phyloP scores from a whole-genome alignment of 768 basidiomycete species.

The Phaeotremella skinneri region DNA sequence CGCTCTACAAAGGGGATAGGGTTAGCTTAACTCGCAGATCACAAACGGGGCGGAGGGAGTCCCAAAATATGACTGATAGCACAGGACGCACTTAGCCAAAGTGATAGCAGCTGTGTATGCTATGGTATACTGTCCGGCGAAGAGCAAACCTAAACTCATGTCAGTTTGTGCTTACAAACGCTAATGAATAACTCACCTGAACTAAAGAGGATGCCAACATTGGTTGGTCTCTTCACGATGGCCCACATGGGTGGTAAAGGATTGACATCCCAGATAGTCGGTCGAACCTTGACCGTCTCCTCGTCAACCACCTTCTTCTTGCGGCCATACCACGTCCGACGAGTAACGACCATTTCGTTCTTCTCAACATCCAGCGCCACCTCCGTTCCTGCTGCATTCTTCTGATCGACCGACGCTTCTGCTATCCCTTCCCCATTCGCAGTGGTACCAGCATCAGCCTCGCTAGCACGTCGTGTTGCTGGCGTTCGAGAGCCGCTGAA shows the following conservation, averaged over 20 bases:
- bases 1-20: conserved; percentile 26
- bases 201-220: conserved; percentile 63
- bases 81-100: conserved; percentile 53
- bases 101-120: conserved; percentile 74
- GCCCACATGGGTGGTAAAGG: conserved; percentile 64
- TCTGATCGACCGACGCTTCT: too few relatives aligned
- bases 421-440: background rate
- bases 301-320: conserved; percentile 14
- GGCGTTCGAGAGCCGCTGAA: conserved; percentile 6
- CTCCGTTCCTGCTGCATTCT: background rate
- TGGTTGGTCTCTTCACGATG: conserved; percentile 65
- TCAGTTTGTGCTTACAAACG: background rate
- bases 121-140: conserved; percentile 68
- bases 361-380: conserved; percentile 28
- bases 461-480: background rate
- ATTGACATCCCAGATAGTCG: conserved; percentile 71
- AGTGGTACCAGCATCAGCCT: background rate
- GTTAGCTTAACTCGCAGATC: background rate
- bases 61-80: background rate
- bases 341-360: conserved; percentile 25
- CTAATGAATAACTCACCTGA: conserved; percentile 69
- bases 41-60: background rate
- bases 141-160: conserved; percentile 60
- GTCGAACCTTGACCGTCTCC: conserved; percentile 53
- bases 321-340: conserved; percentile 12